phyloP scores from a whole-genome alignment of 1,284 basidiomycete genomes.

The Microbotryum silenes-acaulis region DNA sequence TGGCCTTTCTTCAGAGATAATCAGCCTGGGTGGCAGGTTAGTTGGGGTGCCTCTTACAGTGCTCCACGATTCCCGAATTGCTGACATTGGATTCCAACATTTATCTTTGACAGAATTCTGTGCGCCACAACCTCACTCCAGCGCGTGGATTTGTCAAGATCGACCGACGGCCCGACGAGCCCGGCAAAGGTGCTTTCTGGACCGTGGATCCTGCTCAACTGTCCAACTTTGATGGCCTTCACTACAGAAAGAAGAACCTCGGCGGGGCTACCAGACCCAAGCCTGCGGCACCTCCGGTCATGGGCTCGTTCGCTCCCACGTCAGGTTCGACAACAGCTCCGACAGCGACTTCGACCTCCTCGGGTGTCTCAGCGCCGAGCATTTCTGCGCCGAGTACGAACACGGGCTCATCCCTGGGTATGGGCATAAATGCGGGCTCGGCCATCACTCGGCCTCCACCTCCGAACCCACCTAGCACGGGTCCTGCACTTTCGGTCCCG shows the following conservation, averaged over 20 bases:
- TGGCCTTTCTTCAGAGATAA: conserved; percentile 34
- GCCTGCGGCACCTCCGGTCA: neutral
- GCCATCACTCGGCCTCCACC: neutral
- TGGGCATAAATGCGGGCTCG: too few relatives aligned
- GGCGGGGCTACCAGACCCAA: neutral
- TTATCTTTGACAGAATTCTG: conserved; percentile 23
- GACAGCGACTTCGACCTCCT: conserved; percentile 1
- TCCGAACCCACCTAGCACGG: neutral
- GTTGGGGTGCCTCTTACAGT: neutral
- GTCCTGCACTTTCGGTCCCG: conserved; percentile 15
- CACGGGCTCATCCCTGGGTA: too few relatives aligned
- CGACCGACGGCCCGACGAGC: conserved; percentile 9
- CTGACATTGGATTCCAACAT: neutral
- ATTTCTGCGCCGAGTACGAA: neutral
- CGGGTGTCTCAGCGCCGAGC: conserved; percentile 2
- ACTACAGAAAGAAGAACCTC: conserved; percentile 21
- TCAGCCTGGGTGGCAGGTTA: conserved; percentile 29
- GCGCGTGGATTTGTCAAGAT: conserved; percentile 34
- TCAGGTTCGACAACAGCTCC: conserved; percentile 29
- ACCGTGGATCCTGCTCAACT: conserved; percentile 25
- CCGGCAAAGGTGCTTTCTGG: conserved; percentile 29
- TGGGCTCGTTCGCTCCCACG: neutral
- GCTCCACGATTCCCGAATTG: neutral
- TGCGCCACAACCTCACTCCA: conserved; percentile 33
- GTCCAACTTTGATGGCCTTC: conserved; percentile 25